Percentiles rank a stretch among this genome's conserved stretches.
Evolutionary conservation across 2,329 filamentous ascomycete genomes (phyloP).

Genomic region (Clonostachys chloroleuca): DNA sequence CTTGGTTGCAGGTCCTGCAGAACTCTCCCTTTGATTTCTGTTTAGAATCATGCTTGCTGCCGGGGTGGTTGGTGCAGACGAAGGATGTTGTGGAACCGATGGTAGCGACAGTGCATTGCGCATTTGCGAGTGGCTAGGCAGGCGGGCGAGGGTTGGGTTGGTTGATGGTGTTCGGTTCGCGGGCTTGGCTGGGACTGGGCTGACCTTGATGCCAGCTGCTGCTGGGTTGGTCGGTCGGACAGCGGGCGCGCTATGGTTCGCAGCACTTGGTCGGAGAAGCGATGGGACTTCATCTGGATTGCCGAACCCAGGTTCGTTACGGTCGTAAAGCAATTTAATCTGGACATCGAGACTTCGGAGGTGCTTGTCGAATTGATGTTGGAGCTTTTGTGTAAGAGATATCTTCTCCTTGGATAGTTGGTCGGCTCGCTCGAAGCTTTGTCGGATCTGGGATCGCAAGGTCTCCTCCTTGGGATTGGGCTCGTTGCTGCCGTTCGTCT

Average conservation of each 20-base stretch:
- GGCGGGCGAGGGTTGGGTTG: constrained; percentile 35
- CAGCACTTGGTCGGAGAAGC: constrained; percentile 51
- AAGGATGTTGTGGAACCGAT: constrained; percentile 27
- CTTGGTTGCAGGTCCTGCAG: constrained; percentile 55
- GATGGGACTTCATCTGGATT: constrained; percentile 62
- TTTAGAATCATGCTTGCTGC: constrained; percentile 56
- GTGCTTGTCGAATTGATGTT: constrained; percentile 58
- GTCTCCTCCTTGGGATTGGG: constrained; percentile 72
- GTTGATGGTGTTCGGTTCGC: constrained; percentile 17
- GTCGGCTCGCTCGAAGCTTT: constrained; percentile 66
- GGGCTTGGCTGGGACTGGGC: constrained; percentile 15
- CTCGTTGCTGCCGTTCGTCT: constrained; percentile 67
- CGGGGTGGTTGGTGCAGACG: constrained; percentile 56
- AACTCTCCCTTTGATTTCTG: constrained; percentile 50
- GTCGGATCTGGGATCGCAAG: constrained; percentile 60
- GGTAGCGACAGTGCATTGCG: constrained; percentile 35
- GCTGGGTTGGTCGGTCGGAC: constrained; percentile 36
- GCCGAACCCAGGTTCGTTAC: constrained; percentile 55
- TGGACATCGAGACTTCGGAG: constrained; percentile 57
- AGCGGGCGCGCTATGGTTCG: constrained; percentile 39
- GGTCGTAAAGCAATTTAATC: constrained; percentile 57
- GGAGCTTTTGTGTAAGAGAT: constrained; percentile 60
- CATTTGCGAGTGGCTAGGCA: constrained; percentile 36
- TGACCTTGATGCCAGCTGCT: constrained; percentile 15
- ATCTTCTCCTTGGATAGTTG: constrained; percentile 73